A percentile compares a stretch with the other conserved stretches of the same genome.
These are phyloP conservation scores for Puccinia triticina DNA, from an alignment of 1,284 basidiomycete species.

Conservation along the genomic window DNA sequence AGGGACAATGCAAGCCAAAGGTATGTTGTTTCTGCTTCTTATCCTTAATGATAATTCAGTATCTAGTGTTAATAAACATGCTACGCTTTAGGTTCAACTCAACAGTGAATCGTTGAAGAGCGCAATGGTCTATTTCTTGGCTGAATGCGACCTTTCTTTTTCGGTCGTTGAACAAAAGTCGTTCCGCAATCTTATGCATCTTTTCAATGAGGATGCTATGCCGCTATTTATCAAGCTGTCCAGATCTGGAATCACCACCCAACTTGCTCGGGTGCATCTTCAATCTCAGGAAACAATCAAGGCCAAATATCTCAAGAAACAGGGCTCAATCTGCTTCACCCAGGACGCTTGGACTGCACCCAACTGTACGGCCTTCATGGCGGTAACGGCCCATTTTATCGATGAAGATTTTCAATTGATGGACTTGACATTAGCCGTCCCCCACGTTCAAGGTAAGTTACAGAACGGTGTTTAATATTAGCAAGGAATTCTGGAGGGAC, in stretches of 20 bases:
- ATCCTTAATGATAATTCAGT: too few relatives aligned
- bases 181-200: not conserved
- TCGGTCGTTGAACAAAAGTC: not conserved
- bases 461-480: not conserved
- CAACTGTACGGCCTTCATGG: too few relatives aligned
- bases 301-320: not conserved
- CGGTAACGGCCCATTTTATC: too few relatives aligned
- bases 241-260: not conserved
- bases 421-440: too few relatives aligned
- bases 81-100: too few relatives aligned
- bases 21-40: too few relatives aligned
- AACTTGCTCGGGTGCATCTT: not conserved
- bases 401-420: too few relatives aligned
- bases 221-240: not conserved
- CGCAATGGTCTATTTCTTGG: not conserved
- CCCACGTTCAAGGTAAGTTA: constrained; percentile 13
- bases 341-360: too few relatives aligned
- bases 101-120: too few relatives aligned
- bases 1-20: too few relatives aligned
- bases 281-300: constrained; percentile 11
- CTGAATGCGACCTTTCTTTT: not conserved
- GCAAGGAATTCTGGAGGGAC: not conserved
- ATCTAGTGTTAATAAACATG: too few relatives aligned
- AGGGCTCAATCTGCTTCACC: too few relatives aligned
- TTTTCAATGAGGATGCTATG: not conserved